Conservation (phyloP, 2,329 filamentous ascomycete species). For the Xylaria sp. region DNA sequence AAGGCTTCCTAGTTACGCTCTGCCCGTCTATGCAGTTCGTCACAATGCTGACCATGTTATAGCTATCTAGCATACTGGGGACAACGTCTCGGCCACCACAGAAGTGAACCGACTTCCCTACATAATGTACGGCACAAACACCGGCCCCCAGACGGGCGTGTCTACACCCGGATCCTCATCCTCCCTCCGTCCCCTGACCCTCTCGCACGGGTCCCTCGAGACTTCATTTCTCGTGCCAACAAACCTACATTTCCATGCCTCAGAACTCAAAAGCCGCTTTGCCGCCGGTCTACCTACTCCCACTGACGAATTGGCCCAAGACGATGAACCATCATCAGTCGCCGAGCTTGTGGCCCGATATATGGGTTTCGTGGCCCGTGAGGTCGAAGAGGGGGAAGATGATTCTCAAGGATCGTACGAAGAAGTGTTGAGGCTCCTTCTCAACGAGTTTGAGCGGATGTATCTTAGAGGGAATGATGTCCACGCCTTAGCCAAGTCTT, state of each 20-base stretch:
- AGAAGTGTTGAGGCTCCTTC: slow-evolving; percentile 89
- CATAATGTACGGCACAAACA: slow-evolving; percentile 86
- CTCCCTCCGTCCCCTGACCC: slow-evolving; percentile 89
- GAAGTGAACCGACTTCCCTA: slow-evolving; percentile 52
- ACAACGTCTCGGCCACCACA: slow-evolving; percentile 1
- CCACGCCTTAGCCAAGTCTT: slow-evolving; percentile 84
- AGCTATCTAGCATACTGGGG: slow-evolving; percentile 5
- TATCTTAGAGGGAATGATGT: slow-evolving; percentile 97
- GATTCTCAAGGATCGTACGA: slow-evolving; percentile 88
- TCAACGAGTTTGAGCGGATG: slow-evolving; percentile 96
- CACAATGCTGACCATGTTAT: slow-evolving; percentile 13
- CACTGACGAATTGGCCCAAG: slow-evolving; percentile 96
- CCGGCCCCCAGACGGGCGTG: slow-evolving; percentile 92
- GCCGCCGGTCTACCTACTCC: slow-evolving; percentile 84
- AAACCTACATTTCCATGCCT: slow-evolving; percentile 93
- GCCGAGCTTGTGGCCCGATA: slow-evolving; percentile 93
- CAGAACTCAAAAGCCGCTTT: slow-evolving; percentile 93
- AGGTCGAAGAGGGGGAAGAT: slow-evolving; percentile 94
- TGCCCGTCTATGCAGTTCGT: too few species aligned
- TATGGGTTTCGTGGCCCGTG: slow-evolving; percentile 86
- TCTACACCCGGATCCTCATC: slow-evolving; percentile 94
- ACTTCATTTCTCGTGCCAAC: slow-evolving; percentile 96
- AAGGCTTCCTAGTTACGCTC: background rate
- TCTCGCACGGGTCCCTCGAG: slow-evolving; percentile 94
- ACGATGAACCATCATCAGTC: slow-evolving; percentile 98